phyloP scores from a whole-genome alignment of 352 stramenopile species.

The Thraustochytrium sp. region DNA sequence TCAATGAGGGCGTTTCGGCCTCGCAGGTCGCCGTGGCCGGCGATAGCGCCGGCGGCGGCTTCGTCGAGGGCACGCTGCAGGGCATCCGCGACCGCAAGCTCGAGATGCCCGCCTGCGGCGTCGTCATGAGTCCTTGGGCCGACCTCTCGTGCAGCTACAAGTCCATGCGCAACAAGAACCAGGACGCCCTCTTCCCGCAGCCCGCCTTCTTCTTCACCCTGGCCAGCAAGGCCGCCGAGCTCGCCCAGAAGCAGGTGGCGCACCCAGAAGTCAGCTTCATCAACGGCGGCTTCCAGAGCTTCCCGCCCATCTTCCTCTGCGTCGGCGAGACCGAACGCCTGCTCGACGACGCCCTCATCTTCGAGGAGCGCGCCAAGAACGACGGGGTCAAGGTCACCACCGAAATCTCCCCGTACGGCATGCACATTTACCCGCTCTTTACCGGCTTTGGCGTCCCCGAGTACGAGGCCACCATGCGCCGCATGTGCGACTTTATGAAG shows the following conservation, averaged over 20 bases:
- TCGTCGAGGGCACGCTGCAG: conserved; percentile 6
- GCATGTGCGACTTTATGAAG: not conserved
- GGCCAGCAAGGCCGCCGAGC: not conserved
- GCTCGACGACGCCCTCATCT: not conserved
- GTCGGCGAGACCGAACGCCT: conserved; percentile 13
- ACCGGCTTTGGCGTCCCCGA: conserved; percentile 7
- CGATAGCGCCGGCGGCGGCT: conserved; percentile 8
- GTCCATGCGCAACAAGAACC: not conserved
- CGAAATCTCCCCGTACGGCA: not conserved
- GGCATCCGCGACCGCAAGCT: not conserved
- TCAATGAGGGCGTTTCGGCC: not conserved
- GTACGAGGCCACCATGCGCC: not conserved
- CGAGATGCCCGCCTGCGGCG: not conserved
- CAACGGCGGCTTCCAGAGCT: conserved; percentile 13
- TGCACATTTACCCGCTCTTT: conserved; percentile 13
- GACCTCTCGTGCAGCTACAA: not conserved
- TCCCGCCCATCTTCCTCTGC: not conserved
- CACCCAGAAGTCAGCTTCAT: conserved; percentile 22
- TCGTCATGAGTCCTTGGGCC: not conserved
- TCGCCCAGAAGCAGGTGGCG: not conserved
- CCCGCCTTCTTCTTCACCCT: not conserved
- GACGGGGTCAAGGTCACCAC: conserved; percentile 4
- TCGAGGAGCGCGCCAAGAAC: conserved; percentile 1
- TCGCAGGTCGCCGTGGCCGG: not conserved
- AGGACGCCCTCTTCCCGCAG: not conserved